phyloP scores from a whole-genome alignment of 2,329 filamentous ascomycete species.

The Blastomyces gilchristii region DNA sequence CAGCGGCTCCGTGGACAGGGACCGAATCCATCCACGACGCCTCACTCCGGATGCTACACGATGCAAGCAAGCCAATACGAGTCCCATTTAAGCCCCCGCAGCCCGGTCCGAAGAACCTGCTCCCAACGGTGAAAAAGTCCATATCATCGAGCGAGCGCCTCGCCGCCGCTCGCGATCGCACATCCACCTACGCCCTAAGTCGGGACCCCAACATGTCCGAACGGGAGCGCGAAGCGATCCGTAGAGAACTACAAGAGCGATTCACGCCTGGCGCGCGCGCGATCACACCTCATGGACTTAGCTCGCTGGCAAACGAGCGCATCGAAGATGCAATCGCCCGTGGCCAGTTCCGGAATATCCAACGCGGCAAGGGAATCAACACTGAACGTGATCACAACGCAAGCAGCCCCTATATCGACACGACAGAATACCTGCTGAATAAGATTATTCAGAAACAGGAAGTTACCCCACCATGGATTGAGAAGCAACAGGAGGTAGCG shows the following conservation, averaged over 20 bases:
- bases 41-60: conserved; percentile 67
- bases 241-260: conserved; percentile 65
- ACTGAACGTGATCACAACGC: conserved; percentile 66
- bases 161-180: conserved; percentile 49
- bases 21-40: conserved; percentile 63
- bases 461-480: conserved; percentile 94
- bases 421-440: conserved; percentile 96
- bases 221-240: conserved; percentile 60
- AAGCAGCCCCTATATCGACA: conserved; percentile 83
- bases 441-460: conserved; percentile 96
- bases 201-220: conserved; percentile 52
- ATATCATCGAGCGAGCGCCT: conserved; percentile 41
- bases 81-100: conserved; percentile 33
- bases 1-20: conserved; percentile 65
- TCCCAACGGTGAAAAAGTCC: conserved; percentile 36
- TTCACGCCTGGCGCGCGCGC: conserved; percentile 63
- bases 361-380: conserved; percentile 62
- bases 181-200: conserved; percentile 44
- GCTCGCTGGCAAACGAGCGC: conserved; percentile 74
- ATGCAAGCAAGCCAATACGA: conserved; percentile 49
- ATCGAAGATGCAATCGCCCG: conserved; percentile 91
- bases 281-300: conserved; percentile 66
- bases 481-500: conserved; percentile 87
- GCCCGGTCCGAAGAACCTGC: conserved; percentile 35
- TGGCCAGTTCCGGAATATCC: conserved; percentile 80